Evolutionary conservation across 495 filamentous ascomycete species (phyloP).

Genomic region (Penicillium tannophilum): DNA sequence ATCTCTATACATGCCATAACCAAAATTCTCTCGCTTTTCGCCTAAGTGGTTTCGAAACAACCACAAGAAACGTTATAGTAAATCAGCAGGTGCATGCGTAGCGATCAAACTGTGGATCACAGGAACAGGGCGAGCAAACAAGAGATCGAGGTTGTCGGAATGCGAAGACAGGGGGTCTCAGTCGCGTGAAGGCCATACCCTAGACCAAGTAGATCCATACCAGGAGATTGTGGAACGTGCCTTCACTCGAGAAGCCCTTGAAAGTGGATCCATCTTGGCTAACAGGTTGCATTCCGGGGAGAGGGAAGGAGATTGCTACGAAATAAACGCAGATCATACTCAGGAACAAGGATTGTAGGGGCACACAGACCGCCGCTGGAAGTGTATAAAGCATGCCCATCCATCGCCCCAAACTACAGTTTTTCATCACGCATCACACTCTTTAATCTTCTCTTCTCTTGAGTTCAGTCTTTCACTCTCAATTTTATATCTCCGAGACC

Average conservation of each 20-base stretch:
- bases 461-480: conserved; percentile 23
- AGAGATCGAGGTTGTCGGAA: conserved; percentile 14
- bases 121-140: neutral
- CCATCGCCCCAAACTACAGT: conserved; percentile 17
- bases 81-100: conserved; percentile 5
- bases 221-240: conserved; percentile 17
- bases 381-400: conserved; percentile 39
- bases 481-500: conserved; percentile 30
- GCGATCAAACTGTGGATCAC: neutral
- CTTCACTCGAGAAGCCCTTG: conserved; percentile 16
- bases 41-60: neutral
- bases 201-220: conserved; percentile 38
- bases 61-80: neutral
- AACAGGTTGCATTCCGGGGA: conserved; percentile 37
- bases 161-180: conserved; percentile 13
- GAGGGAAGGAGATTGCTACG: conserved; percentile 18
- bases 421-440: conserved; percentile 41
- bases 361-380: conserved; percentile 29
- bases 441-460: conserved; percentile 30
- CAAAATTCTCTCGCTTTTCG: neutral
- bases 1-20: neutral
- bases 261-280: conserved; percentile 31
- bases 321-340: conserved; percentile 14
- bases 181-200: conserved; percentile 20
- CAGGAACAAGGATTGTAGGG: conserved; percentile 12